Conservation (phyloP, 768 basidiomycete genomes). For the Leccinum obscurum region DNA sequence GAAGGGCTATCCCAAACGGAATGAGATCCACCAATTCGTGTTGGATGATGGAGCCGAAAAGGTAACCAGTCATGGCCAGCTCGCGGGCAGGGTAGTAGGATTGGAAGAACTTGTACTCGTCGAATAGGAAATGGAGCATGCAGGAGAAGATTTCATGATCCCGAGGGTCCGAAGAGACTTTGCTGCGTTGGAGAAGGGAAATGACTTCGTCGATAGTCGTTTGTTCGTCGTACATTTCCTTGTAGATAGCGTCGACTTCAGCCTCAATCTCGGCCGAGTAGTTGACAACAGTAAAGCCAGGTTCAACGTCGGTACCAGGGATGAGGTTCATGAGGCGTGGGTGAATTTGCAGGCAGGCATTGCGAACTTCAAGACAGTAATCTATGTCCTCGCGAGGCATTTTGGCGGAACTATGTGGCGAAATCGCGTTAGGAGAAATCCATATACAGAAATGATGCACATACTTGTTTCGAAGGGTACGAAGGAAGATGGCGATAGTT, state of each 20-base stretch:
- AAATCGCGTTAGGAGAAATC: conserved; percentile 2
- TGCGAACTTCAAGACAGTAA: conserved; percentile 88
- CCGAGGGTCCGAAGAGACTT: conserved; percentile 75
- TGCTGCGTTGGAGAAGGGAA: conserved; percentile 79
- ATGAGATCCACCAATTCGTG: conserved; percentile 91
- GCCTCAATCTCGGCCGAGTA: conserved; percentile 88
- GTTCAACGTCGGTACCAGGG: conserved; percentile 84
- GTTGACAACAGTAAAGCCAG: conserved; percentile 85
- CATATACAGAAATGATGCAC: conserved; percentile 28
- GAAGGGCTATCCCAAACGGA: conserved; percentile 93
- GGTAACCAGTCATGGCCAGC: conserved; percentile 91
- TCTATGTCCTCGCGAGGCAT: conserved; percentile 80
- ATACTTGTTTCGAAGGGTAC: conserved; percentile 82
- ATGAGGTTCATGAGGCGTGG: conserved; percentile 94
- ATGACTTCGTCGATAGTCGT: conserved; percentile 95
- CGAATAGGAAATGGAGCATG: conserved; percentile 99
- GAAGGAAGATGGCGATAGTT: conserved; percentile 90
- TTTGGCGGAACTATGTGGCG: conserved; percentile 56
- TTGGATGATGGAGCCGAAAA: conserved; percentile 96
- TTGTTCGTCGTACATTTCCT: conserved; percentile 96
- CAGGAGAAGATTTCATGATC: conserved; percentile 99
- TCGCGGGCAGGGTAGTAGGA: conserved; percentile 93
- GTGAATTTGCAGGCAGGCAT: conserved; percentile 90
- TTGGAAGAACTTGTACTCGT: conserved; percentile 99
- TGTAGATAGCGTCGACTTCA: conserved; percentile 95